phyloP scores from a whole-genome alignment of 345 rosid species.

The Noccaea caerulescens region DNA sequence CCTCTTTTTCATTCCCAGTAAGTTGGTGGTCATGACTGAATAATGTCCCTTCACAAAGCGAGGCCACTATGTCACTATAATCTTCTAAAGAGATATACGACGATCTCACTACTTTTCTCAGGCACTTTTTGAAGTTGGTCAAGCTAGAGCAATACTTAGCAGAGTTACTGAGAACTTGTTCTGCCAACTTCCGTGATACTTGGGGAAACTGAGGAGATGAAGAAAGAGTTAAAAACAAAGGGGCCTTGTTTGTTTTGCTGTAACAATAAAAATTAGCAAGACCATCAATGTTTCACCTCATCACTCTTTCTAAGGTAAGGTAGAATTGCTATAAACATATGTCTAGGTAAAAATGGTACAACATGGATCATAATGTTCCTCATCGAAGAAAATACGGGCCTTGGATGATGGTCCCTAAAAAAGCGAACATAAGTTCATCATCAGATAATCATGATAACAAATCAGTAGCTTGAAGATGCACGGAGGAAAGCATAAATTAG shows the following conservation, averaged over 20 bases:
- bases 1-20: too few species aligned
- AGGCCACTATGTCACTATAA: slow-evolving; percentile 60
- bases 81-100: slow-evolving; percentile 55
- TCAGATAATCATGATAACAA: background rate
- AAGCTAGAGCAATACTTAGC: slow-evolving; percentile 14
- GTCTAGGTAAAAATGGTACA: slow-evolving; percentile 66
- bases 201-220: slow-evolving; percentile 63
- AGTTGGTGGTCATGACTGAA: too few species aligned
- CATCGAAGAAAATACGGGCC: slow-evolving; percentile 75
- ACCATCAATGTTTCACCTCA: slow-evolving; percentile 54
- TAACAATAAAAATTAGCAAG: slow-evolving; percentile 21
- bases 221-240: slow-evolving; percentile 16
- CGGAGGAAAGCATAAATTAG: background rate
- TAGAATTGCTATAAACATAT: slow-evolving; percentile 71
- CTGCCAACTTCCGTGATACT: slow-evolving; percentile 68
- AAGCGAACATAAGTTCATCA: slow-evolving; percentile 24
- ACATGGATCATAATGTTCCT: slow-evolving; percentile 88
- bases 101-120: slow-evolving; percentile 59
- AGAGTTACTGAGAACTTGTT: slow-evolving; percentile 65
- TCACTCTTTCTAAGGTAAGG: slow-evolving; percentile 58
- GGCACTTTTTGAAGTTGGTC: slow-evolving; percentile 62
- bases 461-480: too few species aligned
- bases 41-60: slow-evolving; percentile 48
- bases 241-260: slow-evolving; percentile 22
- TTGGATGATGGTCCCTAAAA: slow-evolving; percentile 74